Conservation (phyloP, 192 early-diverging fungal species). For the Martensiomyces pterosporus region DNA sequence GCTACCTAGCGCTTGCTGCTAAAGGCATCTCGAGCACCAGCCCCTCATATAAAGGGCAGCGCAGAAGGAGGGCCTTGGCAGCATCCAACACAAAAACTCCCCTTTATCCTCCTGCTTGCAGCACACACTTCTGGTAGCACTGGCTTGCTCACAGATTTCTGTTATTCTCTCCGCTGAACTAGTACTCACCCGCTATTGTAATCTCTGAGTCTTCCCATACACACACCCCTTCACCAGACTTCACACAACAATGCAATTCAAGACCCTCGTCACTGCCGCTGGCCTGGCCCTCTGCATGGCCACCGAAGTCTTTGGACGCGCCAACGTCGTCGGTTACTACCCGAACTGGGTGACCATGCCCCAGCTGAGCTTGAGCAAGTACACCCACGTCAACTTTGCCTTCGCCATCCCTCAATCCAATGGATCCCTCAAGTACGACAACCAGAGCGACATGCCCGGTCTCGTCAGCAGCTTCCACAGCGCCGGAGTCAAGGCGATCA, state of each 20-base stretch:
- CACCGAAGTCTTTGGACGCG: conserved; percentile 7
- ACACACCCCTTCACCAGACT: no score
- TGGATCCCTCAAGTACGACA: conserved; percentile 16
- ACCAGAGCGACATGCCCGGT: conserved; percentile 5
- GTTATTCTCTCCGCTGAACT: not conserved
- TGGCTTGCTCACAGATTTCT: not conserved
- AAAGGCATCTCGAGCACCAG: no score
- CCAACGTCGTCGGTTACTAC: conserved; percentile 30
- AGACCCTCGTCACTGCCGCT: conserved; percentile 3
- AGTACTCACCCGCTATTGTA: not conserved
- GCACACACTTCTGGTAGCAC: not conserved
- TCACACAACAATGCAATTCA: conserved; percentile 8
- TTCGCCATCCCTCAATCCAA: conserved; percentile 43
- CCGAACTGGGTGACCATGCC: conserved; percentile 29
- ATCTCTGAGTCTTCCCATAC: not conserved
- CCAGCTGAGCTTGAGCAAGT: conserved; percentile 17
- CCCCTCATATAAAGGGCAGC: no score
- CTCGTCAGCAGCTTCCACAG: conserved; percentile 10
- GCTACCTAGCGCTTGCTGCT: no score
- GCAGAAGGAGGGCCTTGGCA: no score
- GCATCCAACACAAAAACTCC: no score
- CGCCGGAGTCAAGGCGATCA: conserved; percentile 41
- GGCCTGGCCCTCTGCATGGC: conserved; percentile 5
- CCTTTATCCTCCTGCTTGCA: not conserved
- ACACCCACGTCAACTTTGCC: conserved; percentile 58